These are phyloP conservation scores for Ogataea dorogensis DNA, from an alignment of 805 yeast genomes.

Conservation along the genomic window DNA sequence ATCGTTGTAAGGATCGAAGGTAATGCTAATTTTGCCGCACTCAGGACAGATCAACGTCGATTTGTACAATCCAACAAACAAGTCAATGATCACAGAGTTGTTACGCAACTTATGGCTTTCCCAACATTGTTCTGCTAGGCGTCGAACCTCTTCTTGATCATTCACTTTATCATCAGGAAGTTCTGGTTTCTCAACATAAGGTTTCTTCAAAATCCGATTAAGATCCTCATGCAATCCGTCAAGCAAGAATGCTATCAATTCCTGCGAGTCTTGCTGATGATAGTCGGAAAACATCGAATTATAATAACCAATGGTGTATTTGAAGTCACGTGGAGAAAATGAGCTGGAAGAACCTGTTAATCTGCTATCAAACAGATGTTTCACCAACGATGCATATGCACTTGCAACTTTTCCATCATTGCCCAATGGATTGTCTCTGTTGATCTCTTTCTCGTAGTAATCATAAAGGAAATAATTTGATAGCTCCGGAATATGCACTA, in stretches of 20 bases:
- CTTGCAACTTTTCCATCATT: conserved; percentile 77
- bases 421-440: conserved; percentile 79
- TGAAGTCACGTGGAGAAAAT: conserved; percentile 73
- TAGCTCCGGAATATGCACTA: conserved; percentile 82
- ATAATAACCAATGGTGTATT: conserved; percentile 71
- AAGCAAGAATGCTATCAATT: conserved; percentile 79
- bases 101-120: conserved; percentile 72
- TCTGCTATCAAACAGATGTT: conserved; percentile 47
- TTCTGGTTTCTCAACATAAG: conserved; percentile 88
- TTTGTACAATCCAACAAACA: conserved; percentile 88
- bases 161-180: conserved; percentile 57
- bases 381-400: conserved; percentile 69
- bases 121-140: conserved; percentile 78
- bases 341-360: conserved; percentile 21
- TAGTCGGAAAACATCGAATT: conserved; percentile 77
- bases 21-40: conserved; percentile 75
- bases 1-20: conserved; percentile 93
- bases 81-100: conserved; percentile 79
- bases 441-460: conserved; percentile 63
- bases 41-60: conserved; percentile 87
- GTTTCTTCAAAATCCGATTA: conserved; percentile 78
- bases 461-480: conserved; percentile 69
- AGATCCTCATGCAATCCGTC: conserved; percentile 93
- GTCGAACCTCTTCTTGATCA: conserved; percentile 50
- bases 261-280: conserved; percentile 92